Percentiles rank a stretch among this genome's conserved stretches.
These are phyloP conservation scores for Pichia manshurica DNA, from an alignment of 805 yeast genomes.

Conservation along the genomic window DNA sequence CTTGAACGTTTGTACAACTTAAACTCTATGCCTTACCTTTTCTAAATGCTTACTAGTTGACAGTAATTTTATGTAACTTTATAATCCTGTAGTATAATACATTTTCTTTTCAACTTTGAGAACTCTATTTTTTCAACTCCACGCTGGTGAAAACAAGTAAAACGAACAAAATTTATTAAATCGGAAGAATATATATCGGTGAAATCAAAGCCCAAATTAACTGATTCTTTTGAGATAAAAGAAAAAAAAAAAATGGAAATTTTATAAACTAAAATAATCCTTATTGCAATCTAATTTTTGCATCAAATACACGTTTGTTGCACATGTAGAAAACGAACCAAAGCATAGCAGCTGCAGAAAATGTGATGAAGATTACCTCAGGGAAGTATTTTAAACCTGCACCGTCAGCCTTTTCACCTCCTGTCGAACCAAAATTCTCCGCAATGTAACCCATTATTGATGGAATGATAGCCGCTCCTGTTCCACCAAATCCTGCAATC, in stretches of 20 bases:
- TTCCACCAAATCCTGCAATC: constrained; percentile 74
- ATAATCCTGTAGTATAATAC: no score
- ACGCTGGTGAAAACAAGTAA: no score
- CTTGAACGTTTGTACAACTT: no score
- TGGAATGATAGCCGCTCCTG: constrained; percentile 76
- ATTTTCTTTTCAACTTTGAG: background rate
- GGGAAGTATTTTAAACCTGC: constrained; percentile 32
- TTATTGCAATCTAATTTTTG: constrained; percentile 15
- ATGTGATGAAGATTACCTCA: constrained; percentile 17
- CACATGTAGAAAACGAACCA: constrained; percentile 27
- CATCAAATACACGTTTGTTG: constrained; percentile 16
- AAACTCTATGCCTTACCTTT: no score
- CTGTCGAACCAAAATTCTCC: constrained; percentile 21
- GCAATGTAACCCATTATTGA: constrained; percentile 51
- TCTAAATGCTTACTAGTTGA: no score
- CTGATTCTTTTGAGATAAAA: no score
- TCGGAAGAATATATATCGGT: no score
- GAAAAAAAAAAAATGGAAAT: no score
- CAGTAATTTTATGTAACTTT: no score
- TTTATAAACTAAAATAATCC: no score
- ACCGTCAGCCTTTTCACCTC: constrained; percentile 20
- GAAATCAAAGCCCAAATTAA: no score
- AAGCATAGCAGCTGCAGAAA: constrained; percentile 19
- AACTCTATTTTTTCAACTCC: background rate
- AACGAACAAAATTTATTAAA: no score